Percentiles rank a stretch among this genome's conserved stretches.
These are phyloP conservation scores for Neurospora sp. DNA, from an alignment of 495 filamentous ascomycete genomes.

Conservation along the genomic window DNA sequence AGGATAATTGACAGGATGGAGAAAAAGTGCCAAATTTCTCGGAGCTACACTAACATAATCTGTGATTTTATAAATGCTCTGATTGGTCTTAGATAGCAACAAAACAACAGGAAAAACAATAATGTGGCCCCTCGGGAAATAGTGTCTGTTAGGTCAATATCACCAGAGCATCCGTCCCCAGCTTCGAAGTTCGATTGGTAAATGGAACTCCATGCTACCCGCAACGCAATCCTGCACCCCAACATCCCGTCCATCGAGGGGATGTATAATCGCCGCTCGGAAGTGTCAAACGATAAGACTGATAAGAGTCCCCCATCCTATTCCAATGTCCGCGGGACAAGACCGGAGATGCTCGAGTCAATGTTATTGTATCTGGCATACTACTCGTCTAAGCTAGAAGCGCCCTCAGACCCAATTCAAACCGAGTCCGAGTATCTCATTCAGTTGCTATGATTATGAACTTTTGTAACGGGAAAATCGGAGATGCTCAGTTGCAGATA, in stretches of 20 bases:
- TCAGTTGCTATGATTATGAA: neutral
- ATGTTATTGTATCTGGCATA: neutral
- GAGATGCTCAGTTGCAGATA: neutral
- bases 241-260: neutral
- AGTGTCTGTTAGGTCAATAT: neutral
- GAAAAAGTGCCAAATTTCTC: too few species aligned
- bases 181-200: neutral
- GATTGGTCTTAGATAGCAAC: too few species aligned
- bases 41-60: too few species aligned
- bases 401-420: too few species aligned
- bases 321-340: constrained; percentile 12
- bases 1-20: too few species aligned
- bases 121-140: too few species aligned
- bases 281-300: neutral
- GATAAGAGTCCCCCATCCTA: neutral
- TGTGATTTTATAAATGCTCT: too few species aligned
- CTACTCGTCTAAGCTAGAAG: neutral
- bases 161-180: neutral
- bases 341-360: constrained; percentile 9
- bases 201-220: neutral
- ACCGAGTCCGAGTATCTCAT: neutral
- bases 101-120: too few species aligned
- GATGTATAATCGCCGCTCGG: neutral
- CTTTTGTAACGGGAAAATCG: neutral
- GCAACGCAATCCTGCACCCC: neutral